Conservation (phyloP, 2,329 filamentous ascomycete genomes). For the Aspergillus cejpii region DNA sequence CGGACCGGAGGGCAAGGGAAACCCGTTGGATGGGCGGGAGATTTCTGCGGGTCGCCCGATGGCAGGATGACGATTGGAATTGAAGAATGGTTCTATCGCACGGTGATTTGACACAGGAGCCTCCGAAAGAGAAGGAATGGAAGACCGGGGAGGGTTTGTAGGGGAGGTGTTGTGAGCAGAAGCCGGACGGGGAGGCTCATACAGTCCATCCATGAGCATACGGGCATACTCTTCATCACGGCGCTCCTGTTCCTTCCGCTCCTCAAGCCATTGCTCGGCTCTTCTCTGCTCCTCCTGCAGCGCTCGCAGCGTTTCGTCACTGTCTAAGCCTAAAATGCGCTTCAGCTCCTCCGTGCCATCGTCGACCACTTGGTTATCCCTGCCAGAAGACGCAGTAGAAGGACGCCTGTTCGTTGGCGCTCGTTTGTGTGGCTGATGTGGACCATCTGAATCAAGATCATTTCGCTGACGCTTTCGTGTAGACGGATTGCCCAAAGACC, state of each 20-base stretch:
- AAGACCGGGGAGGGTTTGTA: slow-evolving; percentile 4
- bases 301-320: slow-evolving; percentile 20
- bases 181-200: slow-evolving; percentile 11
- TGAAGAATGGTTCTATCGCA: neutral
- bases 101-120: neutral
- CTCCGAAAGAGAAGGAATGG: slow-evolving; percentile 3
- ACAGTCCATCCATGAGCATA: slow-evolving; percentile 29
- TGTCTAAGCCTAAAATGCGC: slow-evolving; percentile 22
- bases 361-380: neutral
- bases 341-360: slow-evolving; percentile 15
- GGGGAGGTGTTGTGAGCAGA: slow-evolving; percentile 6
- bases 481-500: neutral
- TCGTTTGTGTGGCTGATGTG: slow-evolving; percentile 11
- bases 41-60: neutral
- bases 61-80: neutral
- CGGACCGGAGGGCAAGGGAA: neutral
- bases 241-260: slow-evolving; percentile 30
- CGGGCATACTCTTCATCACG: slow-evolving; percentile 37
- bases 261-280: slow-evolving; percentile 28
- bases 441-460: slow-evolving; percentile 3
- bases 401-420: slow-evolving; percentile 1
- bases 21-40: neutral
- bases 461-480: slow-evolving; percentile 15
- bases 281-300: slow-evolving; percentile 27
- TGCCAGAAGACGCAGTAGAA: neutral